Percentiles rank a stretch among this genome's conserved stretches.
phyloP scores from a whole-genome alignment of 345 rosid species.

The Geranium brycei region DNA sequence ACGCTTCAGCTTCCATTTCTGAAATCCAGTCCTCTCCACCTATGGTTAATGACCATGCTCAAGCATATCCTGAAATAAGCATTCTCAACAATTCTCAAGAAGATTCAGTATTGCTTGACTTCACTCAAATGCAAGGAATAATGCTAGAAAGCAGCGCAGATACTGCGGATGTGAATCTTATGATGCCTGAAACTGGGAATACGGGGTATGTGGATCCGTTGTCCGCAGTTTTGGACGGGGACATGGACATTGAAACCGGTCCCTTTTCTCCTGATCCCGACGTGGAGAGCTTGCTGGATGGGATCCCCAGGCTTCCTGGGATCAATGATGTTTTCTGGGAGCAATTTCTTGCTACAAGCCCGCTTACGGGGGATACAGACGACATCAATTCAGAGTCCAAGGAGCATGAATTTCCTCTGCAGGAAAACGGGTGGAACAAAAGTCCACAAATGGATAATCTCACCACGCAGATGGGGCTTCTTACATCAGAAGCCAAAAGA shows the following conservation, averaged over 20 bases:
- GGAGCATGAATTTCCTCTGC: conserved; percentile 21
- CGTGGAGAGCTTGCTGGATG: conserved; percentile 33
- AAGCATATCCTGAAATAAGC: conserved; percentile 9
- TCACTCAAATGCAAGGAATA: conserved; percentile 26
- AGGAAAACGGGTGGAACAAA: conserved; percentile 31
- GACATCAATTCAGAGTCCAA: conserved; percentile 30
- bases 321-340: conserved; percentile 56
- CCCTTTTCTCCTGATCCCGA: conserved; percentile 29
- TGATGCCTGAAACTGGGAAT: conserved; percentile 26
- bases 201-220: conserved; percentile 32
- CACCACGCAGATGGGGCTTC: conserved; percentile 64
- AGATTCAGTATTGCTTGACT: conserved; percentile 18
- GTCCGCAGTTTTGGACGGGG: conserved; percentile 22
- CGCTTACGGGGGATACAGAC: conserved; percentile 39
- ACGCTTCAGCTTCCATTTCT: conserved; percentile 13
- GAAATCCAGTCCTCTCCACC: conserved; percentile 17
- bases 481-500: conserved; percentile 30
- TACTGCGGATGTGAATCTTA: conserved; percentile 26
- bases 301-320: conserved; percentile 42
- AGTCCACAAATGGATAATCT: conserved; percentile 43
- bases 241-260: conserved; percentile 20
- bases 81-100: conserved; percentile 11
- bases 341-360: conserved; percentile 41
- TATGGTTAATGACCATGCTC: conserved; percentile 7
- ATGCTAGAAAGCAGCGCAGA: conserved; percentile 23